Evolutionary conservation across 495 filamentous ascomycete species (phyloP).

Genomic region (Rhypophila decipiens): DNA sequence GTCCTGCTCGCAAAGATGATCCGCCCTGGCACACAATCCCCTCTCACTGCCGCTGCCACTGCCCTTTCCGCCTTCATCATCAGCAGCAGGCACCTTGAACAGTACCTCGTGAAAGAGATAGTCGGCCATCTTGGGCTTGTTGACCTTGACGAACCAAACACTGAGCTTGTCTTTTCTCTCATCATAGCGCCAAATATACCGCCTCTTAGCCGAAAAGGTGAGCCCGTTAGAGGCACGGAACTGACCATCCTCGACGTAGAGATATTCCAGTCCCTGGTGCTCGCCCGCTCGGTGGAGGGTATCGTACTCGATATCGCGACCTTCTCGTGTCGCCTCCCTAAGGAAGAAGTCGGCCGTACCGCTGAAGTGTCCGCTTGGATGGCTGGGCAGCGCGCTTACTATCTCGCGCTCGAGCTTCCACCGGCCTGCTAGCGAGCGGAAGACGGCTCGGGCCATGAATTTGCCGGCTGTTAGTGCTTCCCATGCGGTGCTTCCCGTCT

Average conservation of each 20-base stretch:
- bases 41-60: conserved; percentile 3
- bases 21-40: conserved; percentile 51
- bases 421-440: conserved; percentile 64
- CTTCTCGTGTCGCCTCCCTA: conserved; percentile 42
- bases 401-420: conserved; percentile 57
- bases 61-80: conserved; percentile 2
- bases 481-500: conserved; percentile 26
- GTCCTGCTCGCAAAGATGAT: conserved; percentile 59
- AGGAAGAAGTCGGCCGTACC: conserved; percentile 61
- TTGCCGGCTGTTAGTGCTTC: conserved; percentile 28
- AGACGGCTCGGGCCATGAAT: conserved; percentile 58
- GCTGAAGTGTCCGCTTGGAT: conserved; percentile 53
- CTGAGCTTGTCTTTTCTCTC: conserved; percentile 49
- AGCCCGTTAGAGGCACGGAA: conserved; percentile 45
- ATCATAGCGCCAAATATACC: conserved; percentile 54
- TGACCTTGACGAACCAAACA: conserved; percentile 60
- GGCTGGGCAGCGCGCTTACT: conserved; percentile 35
- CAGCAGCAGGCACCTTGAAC: conserved; percentile 22
- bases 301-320: conserved; percentile 33
- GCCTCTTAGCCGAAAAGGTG: conserved; percentile 42
- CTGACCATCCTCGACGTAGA: conserved; percentile 59
- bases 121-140: conserved; percentile 51
- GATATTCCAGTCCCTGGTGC: conserved; percentile 51
- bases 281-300: conserved; percentile 18
- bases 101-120: conserved; percentile 60